Evolutionary conservation across 352 stramenopile genomes (phyloP).

Genomic region (Phytophthora sp.): DNA sequence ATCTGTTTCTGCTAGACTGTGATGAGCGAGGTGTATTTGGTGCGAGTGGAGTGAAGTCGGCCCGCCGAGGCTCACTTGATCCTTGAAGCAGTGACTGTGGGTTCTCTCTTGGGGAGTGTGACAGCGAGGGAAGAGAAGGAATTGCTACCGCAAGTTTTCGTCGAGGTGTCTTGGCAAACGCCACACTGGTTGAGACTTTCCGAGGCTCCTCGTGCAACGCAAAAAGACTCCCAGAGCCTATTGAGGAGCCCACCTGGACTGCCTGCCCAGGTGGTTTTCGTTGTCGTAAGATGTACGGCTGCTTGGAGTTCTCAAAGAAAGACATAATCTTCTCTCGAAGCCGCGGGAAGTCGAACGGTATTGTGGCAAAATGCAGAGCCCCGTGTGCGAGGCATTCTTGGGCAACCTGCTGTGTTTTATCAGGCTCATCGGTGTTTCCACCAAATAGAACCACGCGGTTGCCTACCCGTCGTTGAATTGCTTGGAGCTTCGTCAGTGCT

Average conservation of each 20-base stretch:
- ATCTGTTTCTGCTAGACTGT: slow-evolving; percentile 55
- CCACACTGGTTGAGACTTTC: slow-evolving; percentile 44
- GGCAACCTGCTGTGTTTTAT: slow-evolving; percentile 39
- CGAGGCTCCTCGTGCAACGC: slow-evolving; percentile 37
- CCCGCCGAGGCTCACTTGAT: slow-evolving; percentile 17
- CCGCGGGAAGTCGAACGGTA: slow-evolving; percentile 65
- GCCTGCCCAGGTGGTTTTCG: slow-evolving; percentile 34
- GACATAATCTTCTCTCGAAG: slow-evolving; percentile 60
- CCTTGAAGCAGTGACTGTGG: slow-evolving; percentile 16
- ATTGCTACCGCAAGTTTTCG: slow-evolving; percentile 39
- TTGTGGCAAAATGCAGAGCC: slow-evolving; percentile 63
- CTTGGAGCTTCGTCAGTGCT: slow-evolving; percentile 45
- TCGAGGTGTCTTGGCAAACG: slow-evolving; percentile 41
- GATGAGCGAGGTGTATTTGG: slow-evolving; percentile 47
- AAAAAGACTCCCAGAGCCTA: slow-evolving; percentile 51
- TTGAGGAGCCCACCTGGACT: slow-evolving; percentile 36
- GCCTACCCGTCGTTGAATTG: slow-evolving; percentile 44
- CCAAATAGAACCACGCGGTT: slow-evolving; percentile 65
- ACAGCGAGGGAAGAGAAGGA: slow-evolving; percentile 29
- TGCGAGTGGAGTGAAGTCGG: slow-evolving; percentile 36
- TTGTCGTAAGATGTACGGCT: slow-evolving; percentile 64
- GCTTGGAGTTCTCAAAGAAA: slow-evolving; percentile 59
- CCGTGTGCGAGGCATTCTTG: slow-evolving; percentile 53
- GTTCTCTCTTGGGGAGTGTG: slow-evolving; percentile 17
- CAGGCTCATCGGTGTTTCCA: slow-evolving; percentile 40